These are phyloP conservation scores for Aleurites moluccanus DNA, from an alignment of 441 rosid genomes.

Conservation along the genomic window DNA sequence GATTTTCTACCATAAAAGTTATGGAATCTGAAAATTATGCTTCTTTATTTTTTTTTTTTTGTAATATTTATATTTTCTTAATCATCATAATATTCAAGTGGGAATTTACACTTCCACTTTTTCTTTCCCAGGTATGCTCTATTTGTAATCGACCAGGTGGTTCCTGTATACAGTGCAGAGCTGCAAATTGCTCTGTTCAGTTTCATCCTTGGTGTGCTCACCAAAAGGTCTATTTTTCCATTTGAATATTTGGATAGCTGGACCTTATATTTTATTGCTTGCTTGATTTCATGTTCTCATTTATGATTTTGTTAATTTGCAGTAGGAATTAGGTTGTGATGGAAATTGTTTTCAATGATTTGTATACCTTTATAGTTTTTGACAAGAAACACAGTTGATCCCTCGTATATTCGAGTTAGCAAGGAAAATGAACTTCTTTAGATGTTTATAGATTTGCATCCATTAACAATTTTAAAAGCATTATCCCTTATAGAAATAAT, in stretches of 20 bases:
- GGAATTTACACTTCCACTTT: slow-evolving; percentile 4
- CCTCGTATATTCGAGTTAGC: not conserved
- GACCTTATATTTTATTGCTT: not conserved
- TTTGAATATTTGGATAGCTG: not conserved
- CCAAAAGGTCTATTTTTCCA: slow-evolving; percentile 41
- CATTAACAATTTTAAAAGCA: not conserved
- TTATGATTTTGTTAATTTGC: not conserved
- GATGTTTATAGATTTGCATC: not conserved
- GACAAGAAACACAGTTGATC: too few species aligned
- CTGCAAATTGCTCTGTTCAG: slow-evolving; percentile 37
- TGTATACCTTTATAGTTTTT: too few species aligned
- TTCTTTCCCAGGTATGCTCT: slow-evolving; percentile 44
- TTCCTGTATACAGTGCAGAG: slow-evolving; percentile 52
- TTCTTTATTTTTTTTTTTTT: not conserved
- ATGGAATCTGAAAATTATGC: not conserved
- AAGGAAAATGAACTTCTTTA: not conserved
- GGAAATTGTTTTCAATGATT: not conserved
- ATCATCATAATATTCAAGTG: not conserved
- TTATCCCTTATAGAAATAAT: not conserved
- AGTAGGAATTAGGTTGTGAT: not conserved
- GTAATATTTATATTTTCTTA: not conserved
- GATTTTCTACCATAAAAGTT: not conserved
- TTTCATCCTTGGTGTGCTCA: slow-evolving; percentile 69
- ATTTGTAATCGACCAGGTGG: slow-evolving; percentile 50
- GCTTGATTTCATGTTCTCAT: too few species aligned